A percentile compares a stretch with the other conserved stretches of the same genome.
phyloP scores from a whole-genome alignment of 2,329 filamentous ascomycete species.

The Sporothrix phasma region DNA sequence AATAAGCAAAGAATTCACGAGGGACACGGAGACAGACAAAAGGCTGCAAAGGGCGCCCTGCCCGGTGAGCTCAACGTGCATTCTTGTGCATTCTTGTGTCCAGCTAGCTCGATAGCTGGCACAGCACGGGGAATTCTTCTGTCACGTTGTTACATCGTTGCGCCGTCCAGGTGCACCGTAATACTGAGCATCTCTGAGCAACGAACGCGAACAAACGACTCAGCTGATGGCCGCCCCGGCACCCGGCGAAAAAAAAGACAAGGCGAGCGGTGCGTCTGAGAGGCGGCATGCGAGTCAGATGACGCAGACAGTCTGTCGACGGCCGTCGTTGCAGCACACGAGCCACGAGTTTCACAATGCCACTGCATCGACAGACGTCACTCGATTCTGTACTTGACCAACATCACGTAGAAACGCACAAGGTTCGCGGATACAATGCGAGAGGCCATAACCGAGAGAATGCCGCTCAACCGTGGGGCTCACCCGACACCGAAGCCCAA shows the following conservation, averaged over 20 bases:
- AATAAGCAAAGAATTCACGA: not conserved
- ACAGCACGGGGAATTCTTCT: too few relatives aligned
- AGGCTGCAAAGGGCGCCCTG: not conserved
- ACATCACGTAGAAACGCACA: not conserved
- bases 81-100: not conserved
- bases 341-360: not conserved
- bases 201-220: not conserved
- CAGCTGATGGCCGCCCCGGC: not conserved
- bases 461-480: not conserved
- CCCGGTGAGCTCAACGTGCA: not conserved
- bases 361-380: not conserved
- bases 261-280: not conserved
- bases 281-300: not conserved
- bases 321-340: not conserved
- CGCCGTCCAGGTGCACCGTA: not conserved
- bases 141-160: not conserved
- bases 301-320: not conserved
- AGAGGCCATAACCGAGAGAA: not conserved
- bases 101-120: not conserved
- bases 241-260: not conserved
- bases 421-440: not conserved
- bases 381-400: not conserved
- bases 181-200: not conserved
- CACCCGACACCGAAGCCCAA: not conserved
- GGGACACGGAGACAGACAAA: too few relatives aligned